These are phyloP conservation scores for Trichoderma pleuroti DNA, from an alignment of 2,329 filamentous ascomycete species.

Conservation along the genomic window DNA sequence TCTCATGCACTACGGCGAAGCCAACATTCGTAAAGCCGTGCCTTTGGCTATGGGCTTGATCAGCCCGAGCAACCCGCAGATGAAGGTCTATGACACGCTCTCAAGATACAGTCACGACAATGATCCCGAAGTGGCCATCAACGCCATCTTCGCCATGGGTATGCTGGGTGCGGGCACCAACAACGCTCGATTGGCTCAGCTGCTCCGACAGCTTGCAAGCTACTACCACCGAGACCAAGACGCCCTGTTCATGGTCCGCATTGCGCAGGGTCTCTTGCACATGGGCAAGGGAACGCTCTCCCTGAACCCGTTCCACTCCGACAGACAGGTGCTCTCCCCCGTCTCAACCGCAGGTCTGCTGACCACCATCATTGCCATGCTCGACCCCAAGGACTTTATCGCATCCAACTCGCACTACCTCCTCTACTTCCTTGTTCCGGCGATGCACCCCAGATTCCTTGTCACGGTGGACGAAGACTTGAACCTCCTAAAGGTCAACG, in stretches of 20 bases:
- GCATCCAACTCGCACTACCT: constrained; percentile 75
- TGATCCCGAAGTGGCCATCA: constrained; percentile 96
- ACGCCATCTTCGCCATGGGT: constrained; percentile 99
- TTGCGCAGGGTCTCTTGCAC: constrained; percentile 93
- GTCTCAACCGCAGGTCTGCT: constrained; percentile 87
- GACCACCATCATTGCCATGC: constrained; percentile 86
- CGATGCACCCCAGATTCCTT: constrained; percentile 95
- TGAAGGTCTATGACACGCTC: constrained; percentile 99
- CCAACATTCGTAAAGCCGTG: constrained; percentile 94
- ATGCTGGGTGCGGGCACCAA: constrained; percentile 95
- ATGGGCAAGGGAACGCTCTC: constrained; percentile 99
- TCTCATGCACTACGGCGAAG: constrained; percentile 97
- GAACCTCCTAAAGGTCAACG: constrained; percentile 90
- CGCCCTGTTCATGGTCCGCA: constrained; percentile 97
- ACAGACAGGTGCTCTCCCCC: constrained; percentile 89
- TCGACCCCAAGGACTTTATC: constrained; percentile 86
- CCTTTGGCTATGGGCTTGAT: constrained; percentile 95
- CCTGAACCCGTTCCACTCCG: constrained; percentile 98
- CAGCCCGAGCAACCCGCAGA: constrained; percentile 96
- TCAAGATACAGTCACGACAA: constrained; percentile 98
- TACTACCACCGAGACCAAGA: constrained; percentile 98
- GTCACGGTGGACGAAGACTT: constrained; percentile 94
- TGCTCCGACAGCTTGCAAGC: constrained; percentile 89
- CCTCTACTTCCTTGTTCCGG: constrained; percentile 93
- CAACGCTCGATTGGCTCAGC: constrained; percentile 91